Evolutionary conservation across 2,329 filamentous ascomycete species (phyloP).

Genomic region (Beauveria rudraprayagi): DNA sequence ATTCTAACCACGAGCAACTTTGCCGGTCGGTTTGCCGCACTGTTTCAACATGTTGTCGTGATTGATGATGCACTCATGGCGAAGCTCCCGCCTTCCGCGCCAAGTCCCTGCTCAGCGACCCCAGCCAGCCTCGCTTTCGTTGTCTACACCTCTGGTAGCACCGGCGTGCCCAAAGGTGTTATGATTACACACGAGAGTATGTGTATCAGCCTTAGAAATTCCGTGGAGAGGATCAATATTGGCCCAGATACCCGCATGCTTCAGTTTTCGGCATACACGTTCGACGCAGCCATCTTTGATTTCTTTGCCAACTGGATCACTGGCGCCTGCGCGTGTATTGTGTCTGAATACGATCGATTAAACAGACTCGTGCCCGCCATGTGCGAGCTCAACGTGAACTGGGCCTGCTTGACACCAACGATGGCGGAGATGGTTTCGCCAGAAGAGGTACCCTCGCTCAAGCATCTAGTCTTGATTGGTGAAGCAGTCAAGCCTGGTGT

Average conservation of each 20-base stretch:
- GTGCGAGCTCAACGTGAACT: neutral
- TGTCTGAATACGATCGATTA: neutral
- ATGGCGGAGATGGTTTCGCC: slow-evolving; percentile 7
- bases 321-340: neutral
- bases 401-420: slow-evolving; percentile 11
- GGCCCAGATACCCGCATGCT: slow-evolving; percentile 4
- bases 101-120: neutral
- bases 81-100: neutral
- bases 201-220: neutral
- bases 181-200: slow-evolving; percentile 2
- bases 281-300: slow-evolving; percentile 2
- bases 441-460: neutral
- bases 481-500: slow-evolving; percentile 25
- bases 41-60: neutral
- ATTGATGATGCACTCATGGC: neutral
- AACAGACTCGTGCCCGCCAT: slow-evolving; percentile 1
- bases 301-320: neutral
- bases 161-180: neutral
- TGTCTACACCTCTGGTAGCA: neutral
- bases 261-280: slow-evolving; percentile 8
- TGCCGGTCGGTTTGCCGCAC: neutral
- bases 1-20: neutral
- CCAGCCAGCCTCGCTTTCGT: neutral
- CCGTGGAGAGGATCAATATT: neutral
- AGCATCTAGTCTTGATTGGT: slow-evolving; percentile 10